Base-by-base conservation (phyloP, 192 early-diverging fungal genomes). In the Dimargaris cristalligena region DNA sequence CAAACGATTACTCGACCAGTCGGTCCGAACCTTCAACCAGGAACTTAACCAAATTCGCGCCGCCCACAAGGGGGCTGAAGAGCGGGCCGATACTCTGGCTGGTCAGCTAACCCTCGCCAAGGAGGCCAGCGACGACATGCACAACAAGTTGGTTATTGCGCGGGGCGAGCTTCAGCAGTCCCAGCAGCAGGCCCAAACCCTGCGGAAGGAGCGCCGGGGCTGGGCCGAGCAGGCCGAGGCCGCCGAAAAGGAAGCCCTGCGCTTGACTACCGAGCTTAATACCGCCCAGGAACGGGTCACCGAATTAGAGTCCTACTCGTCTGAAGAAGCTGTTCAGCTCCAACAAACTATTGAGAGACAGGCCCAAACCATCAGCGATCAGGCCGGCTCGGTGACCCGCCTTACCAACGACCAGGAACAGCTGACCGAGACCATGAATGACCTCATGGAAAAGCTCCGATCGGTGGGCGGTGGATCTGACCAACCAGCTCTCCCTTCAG, bases 131-230 rank as follows among this genome's bases (percentile, higher is more conserved):
- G 33, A 31, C 22, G 35, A 38, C 20, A 6, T 57, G 35, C 32
- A 35, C 32, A 34, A 31, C 30, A 34, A 57, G 33, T 16, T 57
- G 22, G 38, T 26, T 34, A 38, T 26, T 10, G 10, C 28, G 14
- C 55, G 55, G 2, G 55, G 55, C 11, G 55, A 57, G 34, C 26
- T 57, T 6, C 55, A 25, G n/a, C 55, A 57, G 32, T n/a, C 33
- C 55, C 55, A 57, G 55, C 30, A 57, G 6, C 55, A 57, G 55
- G 30, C 55, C 33, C 55, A 57, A 57, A n/a, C 33, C n/a, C 55
- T 38, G 16, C 55, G 55, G 2, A 34, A 30, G 55, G 55, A 57
- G 20, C 55, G 55, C 22, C 18, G 32, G 3, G 55, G 38, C 10
- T 57, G 34, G 33, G 32, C 22, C 20, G 55, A 57, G 9, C 26